A percentile compares a stretch with the other conserved stretches of the same genome.
Evolutionary conservation across 2,329 filamentous ascomycete genomes (phyloP).

Genomic region (Colletotrichum tofieldiae): DNA sequence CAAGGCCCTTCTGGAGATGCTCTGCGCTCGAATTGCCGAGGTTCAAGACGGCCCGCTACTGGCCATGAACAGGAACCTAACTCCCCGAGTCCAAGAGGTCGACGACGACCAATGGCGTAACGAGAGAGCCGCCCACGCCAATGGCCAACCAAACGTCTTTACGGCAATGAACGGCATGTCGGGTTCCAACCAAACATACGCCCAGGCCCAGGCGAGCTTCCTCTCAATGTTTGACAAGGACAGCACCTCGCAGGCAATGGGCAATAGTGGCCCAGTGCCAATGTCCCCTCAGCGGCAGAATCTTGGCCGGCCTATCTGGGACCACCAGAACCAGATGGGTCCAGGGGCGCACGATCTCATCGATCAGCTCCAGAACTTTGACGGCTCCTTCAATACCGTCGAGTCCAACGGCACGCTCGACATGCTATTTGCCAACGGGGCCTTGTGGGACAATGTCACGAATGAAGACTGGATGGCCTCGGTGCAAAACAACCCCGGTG

Average conservation of each 20-base stretch:
- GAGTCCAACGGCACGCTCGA: conserved; percentile 37
- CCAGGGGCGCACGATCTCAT: conserved; percentile 32
- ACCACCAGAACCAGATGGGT: conserved; percentile 19
- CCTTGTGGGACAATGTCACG: conserved; percentile 28
- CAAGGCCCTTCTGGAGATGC: conserved; percentile 54
- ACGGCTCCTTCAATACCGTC: conserved; percentile 36
- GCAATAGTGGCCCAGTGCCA: neutral
- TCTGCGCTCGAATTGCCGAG: conserved; percentile 46
- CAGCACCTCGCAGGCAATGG: neutral
- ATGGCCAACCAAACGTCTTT: conserved; percentile 14
- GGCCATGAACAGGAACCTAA: conserved; percentile 15
- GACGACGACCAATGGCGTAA: conserved; percentile 35
- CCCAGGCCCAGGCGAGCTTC: conserved; percentile 28
- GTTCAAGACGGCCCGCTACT: conserved; percentile 33
- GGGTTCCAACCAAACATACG: conserved; percentile 4
- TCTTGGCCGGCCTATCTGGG: conserved; percentile 22
- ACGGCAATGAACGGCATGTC: conserved; percentile 2
- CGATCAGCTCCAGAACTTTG: conserved; percentile 33
- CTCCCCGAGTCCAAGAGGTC: conserved; percentile 38
- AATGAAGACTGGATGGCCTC: conserved; percentile 36
- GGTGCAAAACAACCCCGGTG: conserved; percentile 24
- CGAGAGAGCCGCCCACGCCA: neutral
- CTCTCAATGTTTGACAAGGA: conserved; percentile 28
- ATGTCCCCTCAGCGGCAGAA: conserved; percentile 19
- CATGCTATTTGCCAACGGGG: conserved; percentile 39